Percentiles rank a stretch among this genome's conserved stretches.
Conservation (phyloP, 495 filamentous ascomycete species). For the Clavariopsis aquatica region DNA sequence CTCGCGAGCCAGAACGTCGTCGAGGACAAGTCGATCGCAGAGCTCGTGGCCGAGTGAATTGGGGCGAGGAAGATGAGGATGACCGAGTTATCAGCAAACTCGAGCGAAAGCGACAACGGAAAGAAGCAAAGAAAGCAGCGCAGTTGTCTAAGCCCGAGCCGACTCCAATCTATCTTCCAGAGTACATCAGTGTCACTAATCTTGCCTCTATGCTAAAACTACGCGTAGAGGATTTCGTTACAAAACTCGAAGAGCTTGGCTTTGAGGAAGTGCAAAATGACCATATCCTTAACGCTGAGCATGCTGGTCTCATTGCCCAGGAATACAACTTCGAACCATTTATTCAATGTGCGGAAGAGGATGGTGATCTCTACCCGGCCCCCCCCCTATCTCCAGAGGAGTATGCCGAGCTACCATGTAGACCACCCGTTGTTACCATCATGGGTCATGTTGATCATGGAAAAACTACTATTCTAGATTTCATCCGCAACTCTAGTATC, state of each 20-base stretch:
- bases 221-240: slow-evolving; percentile 68
- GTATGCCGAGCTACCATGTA: slow-evolving; percentile 63
- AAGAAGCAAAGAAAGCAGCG: slow-evolving; percentile 51
- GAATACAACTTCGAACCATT: slow-evolving; percentile 94
- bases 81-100: slow-evolving; percentile 14
- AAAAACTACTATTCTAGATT: slow-evolving; percentile 96
- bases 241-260: slow-evolving; percentile 74
- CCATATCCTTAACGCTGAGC: slow-evolving; percentile 85
- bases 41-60: slow-evolving; percentile 11
- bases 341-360: slow-evolving; percentile 64
- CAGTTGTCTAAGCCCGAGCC: slow-evolving; percentile 44
- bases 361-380: slow-evolving; percentile 69
- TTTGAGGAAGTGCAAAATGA: slow-evolving; percentile 79
- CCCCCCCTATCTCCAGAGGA: slow-evolving; percentile 64
- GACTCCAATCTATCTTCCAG: slow-evolving; percentile 75
- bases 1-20: slow-evolving; percentile 18
- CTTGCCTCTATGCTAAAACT: slow-evolving; percentile 77
- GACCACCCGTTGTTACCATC: slow-evolving; percentile 96
- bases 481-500: slow-evolving; percentile 87
- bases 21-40: slow-evolving; percentile 1
- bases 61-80: slow-evolving; percentile 30
- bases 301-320: slow-evolving; percentile 82
- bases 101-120: slow-evolving; percentile 50
- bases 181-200: slow-evolving; percentile 85
- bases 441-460: slow-evolving; percentile 99